Evolutionary conservation across 768 basidiomycete species (phyloP).

Genomic region (Mycena venus): DNA sequence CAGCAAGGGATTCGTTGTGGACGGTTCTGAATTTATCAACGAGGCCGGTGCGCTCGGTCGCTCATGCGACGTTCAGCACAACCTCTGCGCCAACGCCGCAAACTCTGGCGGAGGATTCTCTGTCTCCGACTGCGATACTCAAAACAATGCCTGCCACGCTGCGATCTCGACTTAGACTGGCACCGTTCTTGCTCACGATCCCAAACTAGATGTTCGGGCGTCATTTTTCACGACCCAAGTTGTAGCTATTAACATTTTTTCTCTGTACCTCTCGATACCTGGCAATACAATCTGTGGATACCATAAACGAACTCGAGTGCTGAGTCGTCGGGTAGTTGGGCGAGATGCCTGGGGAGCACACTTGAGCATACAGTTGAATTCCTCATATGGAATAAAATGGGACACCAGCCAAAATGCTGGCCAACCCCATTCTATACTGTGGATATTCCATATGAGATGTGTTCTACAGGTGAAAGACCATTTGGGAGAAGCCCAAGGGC

Average conservation of each 20-base stretch:
- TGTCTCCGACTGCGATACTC: slow-evolving; percentile 47
- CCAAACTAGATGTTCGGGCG: slow-evolving; percentile 44
- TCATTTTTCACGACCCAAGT: slow-evolving; percentile 47
- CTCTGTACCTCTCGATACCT: slow-evolving; percentile 18
- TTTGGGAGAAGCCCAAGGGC: too few relatives aligned
- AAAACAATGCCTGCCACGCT: slow-evolving; percentile 42
- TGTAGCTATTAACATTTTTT: slow-evolving; percentile 58
- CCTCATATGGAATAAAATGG: too few relatives aligned
- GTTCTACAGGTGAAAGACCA: too few relatives aligned
- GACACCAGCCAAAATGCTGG: too few relatives aligned
- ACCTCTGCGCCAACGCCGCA: slow-evolving; percentile 64
- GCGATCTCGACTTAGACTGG: slow-evolving; percentile 35
- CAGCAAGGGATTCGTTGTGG: slow-evolving; percentile 60
- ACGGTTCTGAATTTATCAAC: slow-evolving; percentile 63
- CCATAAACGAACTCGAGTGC: slow-evolving; percentile 1
- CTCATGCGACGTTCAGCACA: slow-evolving; percentile 72
- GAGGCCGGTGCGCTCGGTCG: slow-evolving; percentile 63
- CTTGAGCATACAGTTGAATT: too few relatives aligned
- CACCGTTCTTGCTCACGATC: slow-evolving; percentile 38
- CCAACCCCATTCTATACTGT: too few relatives aligned
- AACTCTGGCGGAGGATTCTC: slow-evolving; percentile 59
- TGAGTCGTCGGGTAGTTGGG: too few relatives aligned
- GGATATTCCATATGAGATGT: too few relatives aligned
- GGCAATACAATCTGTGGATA: slow-evolving; percentile 32
- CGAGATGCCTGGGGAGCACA: too few relatives aligned